phyloP scores from a whole-genome alignment of 2,329 filamentous ascomycete species.

The Calonectria henricotiae region DNA sequence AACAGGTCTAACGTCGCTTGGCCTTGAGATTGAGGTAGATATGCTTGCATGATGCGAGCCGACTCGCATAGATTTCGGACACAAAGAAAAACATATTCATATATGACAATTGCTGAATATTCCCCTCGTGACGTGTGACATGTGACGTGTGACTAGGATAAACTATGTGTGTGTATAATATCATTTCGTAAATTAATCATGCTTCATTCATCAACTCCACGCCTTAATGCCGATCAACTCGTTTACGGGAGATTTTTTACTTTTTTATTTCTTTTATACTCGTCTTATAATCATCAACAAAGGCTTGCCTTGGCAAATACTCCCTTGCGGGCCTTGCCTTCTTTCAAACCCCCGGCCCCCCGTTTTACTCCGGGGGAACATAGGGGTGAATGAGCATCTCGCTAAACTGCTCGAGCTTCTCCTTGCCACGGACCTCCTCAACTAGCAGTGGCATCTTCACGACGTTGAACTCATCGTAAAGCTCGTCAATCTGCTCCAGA shows the following conservation, averaged over 20 bases:
- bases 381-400: slow-evolving; percentile 87
- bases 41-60: slow-evolving; percentile 23
- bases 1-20: slow-evolving; percentile 18
- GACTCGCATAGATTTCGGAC: slow-evolving; percentile 29
- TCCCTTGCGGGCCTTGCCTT: neutral
- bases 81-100: slow-evolving; percentile 41
- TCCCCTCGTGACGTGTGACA: slow-evolving; percentile 30
- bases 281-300: slow-evolving; percentile 33
- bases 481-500: slow-evolving; percentile 96
- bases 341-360: no score
- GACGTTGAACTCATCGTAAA: slow-evolving; percentile 97
- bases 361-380: slow-evolving; percentile 72
- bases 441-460: slow-evolving; percentile 98
- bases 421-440: slow-evolving; percentile 96
- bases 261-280: slow-evolving; percentile 27
- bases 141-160: neutral
- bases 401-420: slow-evolving; percentile 91
- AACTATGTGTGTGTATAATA: slow-evolving; percentile 14
- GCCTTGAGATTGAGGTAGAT: slow-evolving; percentile 8
- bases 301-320: neutral
- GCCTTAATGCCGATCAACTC: slow-evolving; percentile 30
- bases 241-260: slow-evolving; percentile 15
- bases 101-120: slow-evolving; percentile 35
- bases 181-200: slow-evolving; percentile 42
- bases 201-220: slow-evolving; percentile 43